phyloP scores from a whole-genome alignment of 495 filamentous ascomycete species.

The Pyrenopolyporus hunteri region DNA sequence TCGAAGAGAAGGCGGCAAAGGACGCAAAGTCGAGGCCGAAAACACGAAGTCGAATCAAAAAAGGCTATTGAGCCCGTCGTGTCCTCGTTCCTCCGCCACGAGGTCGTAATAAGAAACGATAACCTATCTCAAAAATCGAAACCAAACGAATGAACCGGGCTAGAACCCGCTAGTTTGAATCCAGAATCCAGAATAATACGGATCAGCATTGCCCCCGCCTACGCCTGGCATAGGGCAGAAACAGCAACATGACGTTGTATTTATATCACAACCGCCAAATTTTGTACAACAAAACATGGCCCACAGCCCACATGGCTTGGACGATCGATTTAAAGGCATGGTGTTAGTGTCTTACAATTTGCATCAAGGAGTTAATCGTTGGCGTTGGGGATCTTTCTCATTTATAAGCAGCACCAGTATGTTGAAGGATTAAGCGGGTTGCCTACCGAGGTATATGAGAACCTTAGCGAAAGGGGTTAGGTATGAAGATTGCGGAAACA shows the following conservation, averaged over 20 bases:
- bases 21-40: constrained; percentile 46
- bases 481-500: not conserved
- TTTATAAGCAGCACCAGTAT: not conserved
- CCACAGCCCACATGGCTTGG: constrained; percentile 3
- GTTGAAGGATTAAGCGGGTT: not conserved
- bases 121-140: constrained; percentile 19
- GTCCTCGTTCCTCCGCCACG: constrained; percentile 33
- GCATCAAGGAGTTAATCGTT: constrained; percentile 2
- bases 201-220: not conserved
- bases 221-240: constrained; percentile 3
- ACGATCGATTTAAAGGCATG: not conserved
- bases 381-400: not conserved
- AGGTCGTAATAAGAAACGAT: constrained; percentile 32
- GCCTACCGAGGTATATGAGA: not conserved
- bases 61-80: constrained; percentile 15
- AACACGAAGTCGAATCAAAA: constrained; percentile 29
- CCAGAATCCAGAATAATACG: not conserved
- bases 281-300: constrained; percentile 24
- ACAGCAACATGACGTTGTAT: constrained; percentile 14
- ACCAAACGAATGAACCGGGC: constrained; percentile 17
- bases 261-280: constrained; percentile 5
- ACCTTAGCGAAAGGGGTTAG: not conserved
- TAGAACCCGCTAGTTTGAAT: not conserved
- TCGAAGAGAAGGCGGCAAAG: constrained; percentile 45
- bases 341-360: constrained; percentile 1